phyloP scores from a whole-genome alignment of 768 basidiomycete genomes.

The Naganishia onofrii region DNA sequence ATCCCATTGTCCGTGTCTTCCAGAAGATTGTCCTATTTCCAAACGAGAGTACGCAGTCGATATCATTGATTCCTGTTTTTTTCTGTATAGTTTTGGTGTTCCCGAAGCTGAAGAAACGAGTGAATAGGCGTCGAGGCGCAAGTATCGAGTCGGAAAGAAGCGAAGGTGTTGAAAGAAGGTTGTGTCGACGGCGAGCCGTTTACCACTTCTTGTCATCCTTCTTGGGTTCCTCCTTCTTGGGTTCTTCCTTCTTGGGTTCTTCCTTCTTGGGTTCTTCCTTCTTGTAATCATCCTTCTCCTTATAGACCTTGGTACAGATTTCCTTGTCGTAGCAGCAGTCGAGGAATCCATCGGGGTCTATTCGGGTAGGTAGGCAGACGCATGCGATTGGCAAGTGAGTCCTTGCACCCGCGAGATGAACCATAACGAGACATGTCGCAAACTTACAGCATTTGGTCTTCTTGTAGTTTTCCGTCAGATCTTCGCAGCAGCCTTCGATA shows the following conservation, averaged over 20 bases:
- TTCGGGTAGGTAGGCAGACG: background rate
- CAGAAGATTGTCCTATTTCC: background rate
- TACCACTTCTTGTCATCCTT: conserved; percentile 15
- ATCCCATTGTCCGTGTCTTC: background rate
- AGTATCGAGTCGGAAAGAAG: background rate
- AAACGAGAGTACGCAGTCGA: no score
- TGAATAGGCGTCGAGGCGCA: background rate
- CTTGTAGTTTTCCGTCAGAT: conserved; percentile 6
- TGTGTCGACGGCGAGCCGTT: conserved; percentile 5
- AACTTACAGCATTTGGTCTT: conserved; percentile 6
- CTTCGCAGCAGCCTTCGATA: conserved; percentile 19
- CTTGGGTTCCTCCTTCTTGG: no score
- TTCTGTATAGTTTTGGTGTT: background rate
- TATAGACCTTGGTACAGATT: conserved; percentile 11
- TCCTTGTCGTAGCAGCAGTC: conserved; percentile 24
- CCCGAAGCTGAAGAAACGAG: conserved; percentile 6
- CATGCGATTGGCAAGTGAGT: background rate
- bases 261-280: background rate
- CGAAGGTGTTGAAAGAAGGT: background rate
- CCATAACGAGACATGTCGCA: background rate
- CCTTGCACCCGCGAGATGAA: background rate
- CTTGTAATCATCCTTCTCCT: no score
- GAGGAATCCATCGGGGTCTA: conserved; percentile 20
- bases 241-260: no score
- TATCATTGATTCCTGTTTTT: background rate